Conservation (phyloP, 495 filamentous ascomycete genomes). For the Astrothelium subdiscretum region DNA sequence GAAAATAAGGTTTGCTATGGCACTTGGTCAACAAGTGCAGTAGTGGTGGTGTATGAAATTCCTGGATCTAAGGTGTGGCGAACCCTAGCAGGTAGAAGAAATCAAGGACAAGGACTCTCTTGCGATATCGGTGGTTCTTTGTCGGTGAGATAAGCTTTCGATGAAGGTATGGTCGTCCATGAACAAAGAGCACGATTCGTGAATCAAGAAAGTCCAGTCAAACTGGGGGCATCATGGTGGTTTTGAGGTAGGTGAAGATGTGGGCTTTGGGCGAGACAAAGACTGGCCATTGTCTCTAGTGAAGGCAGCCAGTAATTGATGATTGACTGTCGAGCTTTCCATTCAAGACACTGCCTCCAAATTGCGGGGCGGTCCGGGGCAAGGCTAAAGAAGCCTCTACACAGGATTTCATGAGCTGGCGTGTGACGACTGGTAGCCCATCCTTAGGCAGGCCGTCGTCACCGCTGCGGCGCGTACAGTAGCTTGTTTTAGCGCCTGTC, state of each 20-base stretch:
- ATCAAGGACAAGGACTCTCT: neutral
- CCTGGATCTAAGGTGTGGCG: neutral
- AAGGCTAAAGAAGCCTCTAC: neutral
- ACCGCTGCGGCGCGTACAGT: neutral
- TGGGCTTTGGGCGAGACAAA: neutral
- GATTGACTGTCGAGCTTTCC: neutral
- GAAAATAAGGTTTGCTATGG: neutral
- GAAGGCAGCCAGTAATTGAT: neutral
- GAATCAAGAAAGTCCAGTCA: neutral
- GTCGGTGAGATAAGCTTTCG: neutral
- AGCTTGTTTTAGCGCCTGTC: neutral
- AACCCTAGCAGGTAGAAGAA: neutral
- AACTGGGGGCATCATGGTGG: neutral
- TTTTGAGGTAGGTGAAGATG: neutral
- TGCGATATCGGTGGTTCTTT: neutral
- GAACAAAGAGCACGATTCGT: neutral
- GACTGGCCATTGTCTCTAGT: neutral
- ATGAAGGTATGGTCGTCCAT: neutral
- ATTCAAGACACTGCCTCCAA: neutral
- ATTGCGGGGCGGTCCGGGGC: neutral
- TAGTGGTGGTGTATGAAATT: neutral
- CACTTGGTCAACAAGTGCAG: conserved; percentile 16
- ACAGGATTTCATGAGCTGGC: neutral
- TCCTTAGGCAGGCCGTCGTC: neutral
- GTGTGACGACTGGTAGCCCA: neutral